Conservation (phyloP, 352 stramenopile genomes). For the Globisporangium camurandrum region DNA sequence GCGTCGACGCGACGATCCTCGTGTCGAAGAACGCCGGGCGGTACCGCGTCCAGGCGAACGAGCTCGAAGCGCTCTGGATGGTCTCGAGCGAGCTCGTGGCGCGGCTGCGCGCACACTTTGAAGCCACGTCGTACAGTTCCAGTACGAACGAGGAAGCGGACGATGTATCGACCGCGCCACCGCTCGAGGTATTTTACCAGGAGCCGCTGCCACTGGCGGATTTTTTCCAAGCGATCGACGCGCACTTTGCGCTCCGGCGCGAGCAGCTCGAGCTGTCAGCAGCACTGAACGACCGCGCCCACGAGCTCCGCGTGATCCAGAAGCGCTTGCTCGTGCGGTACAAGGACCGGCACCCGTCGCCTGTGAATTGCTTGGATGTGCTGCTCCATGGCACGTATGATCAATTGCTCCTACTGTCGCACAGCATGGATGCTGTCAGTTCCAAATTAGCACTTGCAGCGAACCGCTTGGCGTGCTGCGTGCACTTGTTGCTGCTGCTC, state of each 20-base stretch:
- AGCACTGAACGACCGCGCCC: conserved; percentile 75
- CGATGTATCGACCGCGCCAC: neutral
- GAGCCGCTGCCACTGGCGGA: conserved; percentile 79
- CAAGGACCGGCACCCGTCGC: conserved; percentile 81
- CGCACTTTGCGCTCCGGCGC: conserved; percentile 69
- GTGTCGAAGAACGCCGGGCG: conserved; percentile 86
- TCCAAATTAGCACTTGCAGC: conserved; percentile 35
- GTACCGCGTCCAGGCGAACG: conserved; percentile 84
- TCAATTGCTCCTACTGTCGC: conserved; percentile 65
- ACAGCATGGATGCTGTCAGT: conserved; percentile 62
- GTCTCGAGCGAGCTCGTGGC: conserved; percentile 69
- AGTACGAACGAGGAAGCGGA: conserved; percentile 15
- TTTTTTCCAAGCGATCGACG: conserved; percentile 85
- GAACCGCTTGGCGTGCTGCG: conserved; percentile 65
- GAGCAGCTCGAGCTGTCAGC: conserved; percentile 53
- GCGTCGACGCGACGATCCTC: conserved; percentile 76
- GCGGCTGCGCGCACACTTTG: conserved; percentile 50
- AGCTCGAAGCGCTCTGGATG: conserved; percentile 76
- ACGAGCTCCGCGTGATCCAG: conserved; percentile 87
- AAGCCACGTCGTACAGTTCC: neutral
- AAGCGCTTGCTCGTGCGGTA: conserved; percentile 87
- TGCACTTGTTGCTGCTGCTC: conserved; percentile 77
- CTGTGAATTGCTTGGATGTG: conserved; percentile 76
- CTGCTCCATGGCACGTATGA: conserved; percentile 84
- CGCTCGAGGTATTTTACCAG: conserved; percentile 68